Base-by-base conservation (phyloP, 2,329 filamentous ascomycete species). In the Stylonectria norvegica region DNA sequence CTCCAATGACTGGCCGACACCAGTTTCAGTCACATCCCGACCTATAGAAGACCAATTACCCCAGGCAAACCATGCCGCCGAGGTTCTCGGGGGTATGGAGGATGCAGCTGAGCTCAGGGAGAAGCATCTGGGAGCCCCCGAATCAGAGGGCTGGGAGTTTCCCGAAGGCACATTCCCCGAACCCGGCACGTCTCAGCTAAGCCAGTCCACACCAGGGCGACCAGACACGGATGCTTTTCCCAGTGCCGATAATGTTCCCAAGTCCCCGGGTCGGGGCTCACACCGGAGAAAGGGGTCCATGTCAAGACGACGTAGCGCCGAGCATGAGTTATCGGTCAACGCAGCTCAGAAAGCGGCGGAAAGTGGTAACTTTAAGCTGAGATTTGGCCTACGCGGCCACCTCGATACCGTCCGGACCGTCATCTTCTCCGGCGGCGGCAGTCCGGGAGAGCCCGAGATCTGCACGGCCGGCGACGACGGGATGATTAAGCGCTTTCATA, bases 391-490 rank as follows among this genome's bases (percentile, higher is more conserved):
- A 4, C 79, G 91, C 36, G 93, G 93, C 2, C 93, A 98, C 63
- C 76, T 98, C 2, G 89, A 97, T 61, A 90, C 94, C 3, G 89
- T 98, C 5, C 84, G 93, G 28, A 89, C 89, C 1, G 88, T 97
- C 43, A 95, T 96, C 49, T 98, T 98, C 67, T 97, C 90, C 1
- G 93, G 93, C 17, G 93, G 93, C 29, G 93, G 93, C 46, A 96
- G 89, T 58, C 90, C 90, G 4, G 89, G 88, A 4, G 93, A 98
- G 61, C 93, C 93, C 2, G 93, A 98, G 64, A 91, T 98, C 38
- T 97, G 91, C 66, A 98, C 91, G 3, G 89, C 87, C 35, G 89
- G 91, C 40, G 93, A 98, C 57, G 93, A 98, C 61, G 91, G 91
- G 42, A 86, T 91, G 55, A 86, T 98, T 62, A 98, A 98, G 66